Evolutionary conservation across 108 stramenopile species (phyloP), one percentile per base, ranked within the genome.

Genomic region (Stephanodiscus minutulus): DNA sequence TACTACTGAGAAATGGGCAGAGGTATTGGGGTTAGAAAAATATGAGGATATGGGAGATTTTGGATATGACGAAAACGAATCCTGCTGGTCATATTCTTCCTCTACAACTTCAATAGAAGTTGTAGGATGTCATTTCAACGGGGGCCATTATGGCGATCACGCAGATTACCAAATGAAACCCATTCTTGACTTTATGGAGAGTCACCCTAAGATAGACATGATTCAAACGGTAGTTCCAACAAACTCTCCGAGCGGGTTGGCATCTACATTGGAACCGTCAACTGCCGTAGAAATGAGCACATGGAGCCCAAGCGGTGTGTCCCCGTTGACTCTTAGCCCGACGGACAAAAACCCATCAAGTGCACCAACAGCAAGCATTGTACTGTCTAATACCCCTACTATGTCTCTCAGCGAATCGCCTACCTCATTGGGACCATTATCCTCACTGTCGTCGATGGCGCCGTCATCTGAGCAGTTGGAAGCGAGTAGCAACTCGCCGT

Each of bases 91-190:
- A 49, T 49, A 49, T 20, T 49, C 48, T 49, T 49, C 48, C 48
- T 20, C 48, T 49, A 20, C 48, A 49, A 49, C 48, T 20, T 49
- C 48, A 49, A 49, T 20, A 49, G 48, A 49, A 49, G 48, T 49
- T 49, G 48, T 49, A 49, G 48, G 48, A 20, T 49, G 48, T 49
- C 48, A 49, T 49, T 49, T 49, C 48, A 49, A 49, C 48, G 48
- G 48, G 20, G 48, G 48, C 3, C 48, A 49, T 49, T 49, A 49
- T 20, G 48, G 48, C 17, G 9, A 49, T 49, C 48, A 49, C 48
- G 48, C 48, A 49, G 48, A 49, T 49, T 49, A 49, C 48, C 48
- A 49, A 49, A 49, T 49, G 9, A 49, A 20, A 20, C 48, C 48
- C 48, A 49, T 49, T 20, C 48, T 49, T 49, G 48, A 49, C 48